Base-by-base conservation (phyloP, 495 filamentous ascomycete species). In the Neurospora intermedia region DNA sequence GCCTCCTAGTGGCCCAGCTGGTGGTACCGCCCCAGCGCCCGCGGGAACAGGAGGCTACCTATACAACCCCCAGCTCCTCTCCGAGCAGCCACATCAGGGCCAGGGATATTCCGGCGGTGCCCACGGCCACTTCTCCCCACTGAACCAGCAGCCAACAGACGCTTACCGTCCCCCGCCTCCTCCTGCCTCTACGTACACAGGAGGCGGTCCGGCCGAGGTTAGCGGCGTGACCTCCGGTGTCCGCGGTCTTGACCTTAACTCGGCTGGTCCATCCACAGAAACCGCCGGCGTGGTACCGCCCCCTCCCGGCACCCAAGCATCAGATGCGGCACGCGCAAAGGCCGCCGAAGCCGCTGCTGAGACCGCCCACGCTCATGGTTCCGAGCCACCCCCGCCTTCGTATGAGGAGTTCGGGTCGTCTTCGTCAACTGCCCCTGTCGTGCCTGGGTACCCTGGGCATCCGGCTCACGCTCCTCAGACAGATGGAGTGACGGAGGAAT, bases 301-400 rank as follows among this genome's bases (percentile, higher is more conserved):
- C 13, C 35, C 70, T 18, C 71, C 75, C 0, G 54, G 69, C 0
- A 20, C 71, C 2, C 70, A 62, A 6, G 54, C 75, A 1, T 70
- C 41, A 2, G 23, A 76, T 8, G 72, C 71, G 0, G 73, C 75
- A 0, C 38, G 73, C 1, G 77, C 74, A 8, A 80, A 80, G 66
- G 78, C 75, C 1, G 76, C 75, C 23, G 79, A 80, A 62, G 79
- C 79, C 0, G 79, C 77, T 11, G 76, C 77, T 3, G 77, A 79
- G 46, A 40, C 72, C 0, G 43, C 35, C 46, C 20, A 41, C 4
- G 62, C 69, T 6, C 18, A 41, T 38, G 46, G 45, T 31, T 38
- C 31, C 27, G 46, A 20, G n/a, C 73, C 46, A 18, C 70, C 69
- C 23, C 54, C 54, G 54, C 54, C 54, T 62, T 62, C 27, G 27